Evolutionary conservation across 2,329 filamentous ascomycete genomes (phyloP).

Genomic region (Aspergillaceae sp.): DNA sequence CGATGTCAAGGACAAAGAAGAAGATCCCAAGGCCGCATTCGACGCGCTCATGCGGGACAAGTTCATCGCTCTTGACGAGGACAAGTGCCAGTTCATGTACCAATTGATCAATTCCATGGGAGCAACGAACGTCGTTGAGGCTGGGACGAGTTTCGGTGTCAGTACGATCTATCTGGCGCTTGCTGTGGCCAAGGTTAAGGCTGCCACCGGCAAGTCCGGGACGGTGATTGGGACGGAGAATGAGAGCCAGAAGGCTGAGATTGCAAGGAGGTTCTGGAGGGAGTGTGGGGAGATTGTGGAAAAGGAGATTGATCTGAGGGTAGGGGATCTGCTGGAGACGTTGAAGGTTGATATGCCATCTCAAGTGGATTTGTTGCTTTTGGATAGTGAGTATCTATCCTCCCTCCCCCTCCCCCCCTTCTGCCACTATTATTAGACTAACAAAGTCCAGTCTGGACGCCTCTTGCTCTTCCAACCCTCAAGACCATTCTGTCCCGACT

Average conservation of each 20-base stretch:
- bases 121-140: constrained; percentile 49
- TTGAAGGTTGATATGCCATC: constrained; percentile 25
- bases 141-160: constrained; percentile 54
- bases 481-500: constrained; percentile 28
- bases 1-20: too few species aligned
- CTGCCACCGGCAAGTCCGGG: constrained; percentile 22
- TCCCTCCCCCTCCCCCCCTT: constrained; percentile 3
- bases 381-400: constrained; percentile 43
- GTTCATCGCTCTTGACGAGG: constrained; percentile 52
- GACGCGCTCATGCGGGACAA: constrained; percentile 45
- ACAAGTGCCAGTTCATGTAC: constrained; percentile 52
- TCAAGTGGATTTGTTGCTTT: constrained; percentile 27
- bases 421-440: neutral
- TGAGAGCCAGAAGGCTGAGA: constrained; percentile 45
- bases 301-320: constrained; percentile 29
- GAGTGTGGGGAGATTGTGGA: constrained; percentile 24
- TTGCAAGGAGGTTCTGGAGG: constrained; percentile 38
- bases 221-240: constrained; percentile 54
- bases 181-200: constrained; percentile 44
- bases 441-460: constrained; percentile 28
- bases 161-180: constrained; percentile 56
- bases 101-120: constrained; percentile 42
- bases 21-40: neutral
- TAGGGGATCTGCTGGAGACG: constrained; percentile 35
- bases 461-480: constrained; percentile 31